A percentile compares a stretch with the other conserved stretches of the same genome.
Evolutionary conservation across 352 stramenopile species (phyloP).

Genomic region (Globisporangium cederbergense): DNA sequence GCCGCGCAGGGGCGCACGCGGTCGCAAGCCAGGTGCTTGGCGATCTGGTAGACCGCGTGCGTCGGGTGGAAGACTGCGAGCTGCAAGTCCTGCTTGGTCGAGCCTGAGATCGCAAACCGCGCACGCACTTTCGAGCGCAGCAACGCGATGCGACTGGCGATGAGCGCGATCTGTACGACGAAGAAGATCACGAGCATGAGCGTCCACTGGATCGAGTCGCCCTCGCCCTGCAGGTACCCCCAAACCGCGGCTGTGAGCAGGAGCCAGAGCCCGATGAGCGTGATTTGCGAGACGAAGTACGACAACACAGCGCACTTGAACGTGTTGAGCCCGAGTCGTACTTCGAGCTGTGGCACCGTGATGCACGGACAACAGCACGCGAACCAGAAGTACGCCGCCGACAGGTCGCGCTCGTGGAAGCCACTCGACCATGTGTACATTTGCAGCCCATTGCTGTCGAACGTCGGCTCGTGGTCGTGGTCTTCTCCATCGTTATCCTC

Average conservation of each 20-base stretch:
- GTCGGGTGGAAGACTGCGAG: constrained; percentile 9
- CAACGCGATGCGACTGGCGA: constrained; percentile 12
- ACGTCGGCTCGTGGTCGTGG: neutral
- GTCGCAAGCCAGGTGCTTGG: constrained; percentile 13
- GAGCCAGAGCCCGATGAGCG: constrained; percentile 16
- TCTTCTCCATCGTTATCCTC: neutral
- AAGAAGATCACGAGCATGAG: constrained; percentile 7
- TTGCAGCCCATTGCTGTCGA: constrained; percentile 13
- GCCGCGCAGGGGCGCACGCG: constrained; percentile 5
- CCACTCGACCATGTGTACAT: constrained; percentile 11
- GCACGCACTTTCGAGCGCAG: constrained; percentile 13
- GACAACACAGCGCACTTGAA: constrained; percentile 9
- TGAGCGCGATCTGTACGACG: neutral
- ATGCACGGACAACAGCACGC: constrained; percentile 16
- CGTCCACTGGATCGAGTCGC: constrained; percentile 5
- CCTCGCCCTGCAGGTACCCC: constrained; percentile 6
- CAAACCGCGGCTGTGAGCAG: constrained; percentile 4
- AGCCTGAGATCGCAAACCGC: constrained; percentile 9
- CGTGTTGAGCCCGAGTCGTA: constrained; percentile 8
- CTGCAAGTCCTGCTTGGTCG: constrained; percentile 6
- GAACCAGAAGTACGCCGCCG: constrained; percentile 12
- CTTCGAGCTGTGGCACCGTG: constrained; percentile 10
- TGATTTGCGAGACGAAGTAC: constrained; percentile 6
- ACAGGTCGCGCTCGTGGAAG: constrained; percentile 9
- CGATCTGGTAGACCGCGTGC: constrained; percentile 10